Evolutionary conservation across 148 eudicot genomes (phyloP).

Genomic region (Chenopodium suecicum): DNA sequence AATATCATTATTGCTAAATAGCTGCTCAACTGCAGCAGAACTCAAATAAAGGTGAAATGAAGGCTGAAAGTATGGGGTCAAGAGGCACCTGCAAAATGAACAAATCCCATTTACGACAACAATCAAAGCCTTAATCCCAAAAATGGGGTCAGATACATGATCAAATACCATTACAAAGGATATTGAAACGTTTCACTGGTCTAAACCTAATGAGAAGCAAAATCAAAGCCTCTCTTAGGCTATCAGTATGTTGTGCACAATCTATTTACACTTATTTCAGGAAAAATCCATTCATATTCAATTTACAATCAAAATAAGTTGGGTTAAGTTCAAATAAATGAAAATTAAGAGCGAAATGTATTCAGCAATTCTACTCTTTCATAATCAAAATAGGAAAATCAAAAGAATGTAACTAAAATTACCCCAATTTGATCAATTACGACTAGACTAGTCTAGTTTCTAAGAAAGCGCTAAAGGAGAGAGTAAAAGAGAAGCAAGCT

Average conservation of each 20-base stretch:
- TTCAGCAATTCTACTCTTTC: neutral
- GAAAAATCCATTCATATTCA: no score
- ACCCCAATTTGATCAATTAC: neutral
- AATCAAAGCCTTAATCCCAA: neutral
- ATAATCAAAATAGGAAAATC: no score
- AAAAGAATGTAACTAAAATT: no score
- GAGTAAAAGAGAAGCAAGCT: neutral
- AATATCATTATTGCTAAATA: slow-evolving; percentile 39
- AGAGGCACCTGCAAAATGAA: slow-evolving; percentile 11
- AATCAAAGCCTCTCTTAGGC: no score
- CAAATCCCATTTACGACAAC: neutral
- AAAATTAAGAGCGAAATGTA: no score
- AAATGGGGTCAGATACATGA: neutral
- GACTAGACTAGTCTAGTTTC: neutral
- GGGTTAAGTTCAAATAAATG: no score
- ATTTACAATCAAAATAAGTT: no score
- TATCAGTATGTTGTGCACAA: no score
- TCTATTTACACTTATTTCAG: no score
- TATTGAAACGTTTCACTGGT: no score
- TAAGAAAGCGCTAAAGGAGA: neutral
- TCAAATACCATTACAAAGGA: no score
- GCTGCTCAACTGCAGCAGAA: neutral
- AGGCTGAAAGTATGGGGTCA: neutral
- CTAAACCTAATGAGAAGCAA: neutral
- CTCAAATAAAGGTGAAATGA: neutral